phyloP scores from a whole-genome alignment of 176 grass and related monocot genomes.

The Eragrostis curvula region DNA sequence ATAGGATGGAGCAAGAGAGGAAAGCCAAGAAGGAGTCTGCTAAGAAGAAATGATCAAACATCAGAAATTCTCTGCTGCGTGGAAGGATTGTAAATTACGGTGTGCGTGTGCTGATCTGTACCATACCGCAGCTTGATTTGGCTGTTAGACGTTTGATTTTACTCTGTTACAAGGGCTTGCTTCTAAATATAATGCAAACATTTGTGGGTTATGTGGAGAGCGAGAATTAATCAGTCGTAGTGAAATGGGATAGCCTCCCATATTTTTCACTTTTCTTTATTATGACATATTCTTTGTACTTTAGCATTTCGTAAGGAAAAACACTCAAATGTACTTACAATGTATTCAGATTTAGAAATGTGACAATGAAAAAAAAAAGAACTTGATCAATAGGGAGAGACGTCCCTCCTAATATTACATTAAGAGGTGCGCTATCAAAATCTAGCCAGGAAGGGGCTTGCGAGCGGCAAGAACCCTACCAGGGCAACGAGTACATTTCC shows the following conservation, averaged over 20 bases:
- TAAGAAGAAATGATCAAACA: constrained; percentile 53
- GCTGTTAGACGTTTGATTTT: constrained; percentile 13
- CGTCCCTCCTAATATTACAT: too few species aligned
- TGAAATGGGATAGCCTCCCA: background rate
- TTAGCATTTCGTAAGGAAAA: background rate
- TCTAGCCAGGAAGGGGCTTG: too few species aligned
- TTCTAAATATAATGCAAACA: constrained; percentile 5
- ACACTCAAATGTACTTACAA: too few species aligned
- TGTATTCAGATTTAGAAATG: too few species aligned
- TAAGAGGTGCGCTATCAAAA: too few species aligned
- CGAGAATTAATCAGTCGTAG: background rate
- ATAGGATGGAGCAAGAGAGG: constrained; percentile 57
- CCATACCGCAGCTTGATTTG: background rate
- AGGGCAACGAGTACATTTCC: too few species aligned
- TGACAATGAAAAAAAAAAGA: too few species aligned
- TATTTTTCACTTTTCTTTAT: too few species aligned
- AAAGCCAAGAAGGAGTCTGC: constrained; percentile 39
- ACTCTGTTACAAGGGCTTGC: background rate
- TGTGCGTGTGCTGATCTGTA: too few species aligned
- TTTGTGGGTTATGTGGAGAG: background rate
- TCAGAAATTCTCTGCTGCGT: background rate
- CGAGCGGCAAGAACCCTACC: too few species aligned
- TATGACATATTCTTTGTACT: background rate
- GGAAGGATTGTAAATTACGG: background rate
- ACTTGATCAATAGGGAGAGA: too few species aligned